Conservation (phyloP, 805 yeast genomes). For the Zygosaccharomyces gambellarensis region DNA sequence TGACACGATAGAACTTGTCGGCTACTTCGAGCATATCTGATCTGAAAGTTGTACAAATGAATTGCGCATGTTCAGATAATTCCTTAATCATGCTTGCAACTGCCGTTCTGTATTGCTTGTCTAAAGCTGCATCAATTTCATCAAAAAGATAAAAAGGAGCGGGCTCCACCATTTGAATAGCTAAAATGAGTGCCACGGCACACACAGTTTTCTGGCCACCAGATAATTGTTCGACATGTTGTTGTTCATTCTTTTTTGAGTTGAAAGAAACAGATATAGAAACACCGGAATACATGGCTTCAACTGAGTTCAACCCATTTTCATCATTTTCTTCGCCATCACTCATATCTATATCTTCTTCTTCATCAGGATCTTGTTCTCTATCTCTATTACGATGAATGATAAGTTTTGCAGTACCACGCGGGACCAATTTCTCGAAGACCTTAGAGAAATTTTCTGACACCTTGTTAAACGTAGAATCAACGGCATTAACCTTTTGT, state of each 20-base stretch:
- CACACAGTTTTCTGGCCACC: slow-evolving; percentile 98
- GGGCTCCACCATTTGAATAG: slow-evolving; percentile 92
- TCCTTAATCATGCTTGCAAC: slow-evolving; percentile 72
- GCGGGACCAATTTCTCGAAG: slow-evolving; percentile 78
- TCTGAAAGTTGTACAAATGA: slow-evolving; percentile 93
- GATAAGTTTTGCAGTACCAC: slow-evolving; percentile 69
- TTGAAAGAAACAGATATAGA: slow-evolving; percentile 86
- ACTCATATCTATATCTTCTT: slow-evolving; percentile 18
- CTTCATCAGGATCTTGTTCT: slow-evolving; percentile 20
- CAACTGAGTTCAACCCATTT: slow-evolving; percentile 14
- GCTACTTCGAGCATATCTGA: slow-evolving; percentile 89
- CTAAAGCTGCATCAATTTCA: slow-evolving; percentile 94
- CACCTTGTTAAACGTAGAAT: slow-evolving; percentile 70
- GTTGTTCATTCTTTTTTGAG: slow-evolving; percentile 78
- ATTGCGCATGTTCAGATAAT: slow-evolving; percentile 71
- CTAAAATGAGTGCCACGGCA: slow-evolving; percentile 88
- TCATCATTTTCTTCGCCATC: slow-evolving; percentile 16
- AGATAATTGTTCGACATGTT: slow-evolving; percentile 81
- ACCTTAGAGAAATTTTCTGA: slow-evolving; percentile 67
- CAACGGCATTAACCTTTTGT: slow-evolving; percentile 80
- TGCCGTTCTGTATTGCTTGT: slow-evolving; percentile 82
- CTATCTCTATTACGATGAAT: slow-evolving; percentile 45
- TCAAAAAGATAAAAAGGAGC: slow-evolving; percentile 96
- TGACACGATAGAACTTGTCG: slow-evolving; percentile 82
- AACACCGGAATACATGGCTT: slow-evolving; percentile 62